Percentiles rank a stretch among this genome's conserved stretches.
phyloP scores from a whole-genome alignment of 306 rosid species.

The Begonia masoniana region DNA sequence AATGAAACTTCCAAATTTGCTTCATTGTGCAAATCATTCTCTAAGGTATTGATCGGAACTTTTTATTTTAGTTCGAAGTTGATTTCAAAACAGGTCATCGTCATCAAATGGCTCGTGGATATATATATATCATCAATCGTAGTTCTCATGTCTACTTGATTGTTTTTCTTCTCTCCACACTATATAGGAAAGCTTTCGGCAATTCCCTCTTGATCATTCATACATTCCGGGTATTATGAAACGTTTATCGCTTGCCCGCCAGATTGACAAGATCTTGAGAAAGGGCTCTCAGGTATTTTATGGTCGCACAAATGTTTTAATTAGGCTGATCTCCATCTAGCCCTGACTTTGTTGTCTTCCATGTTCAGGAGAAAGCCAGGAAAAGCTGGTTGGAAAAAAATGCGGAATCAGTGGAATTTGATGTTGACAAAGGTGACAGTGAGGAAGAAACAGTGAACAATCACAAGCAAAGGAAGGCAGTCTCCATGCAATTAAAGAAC shows the following conservation, averaged over 20 bases:
- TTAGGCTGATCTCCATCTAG: background rate
- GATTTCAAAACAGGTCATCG: background rate
- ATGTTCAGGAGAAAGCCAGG: constrained; percentile 51
- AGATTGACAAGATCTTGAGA: constrained; percentile 72
- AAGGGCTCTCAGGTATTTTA: constrained; percentile 70
- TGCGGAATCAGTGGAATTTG: constrained; percentile 61
- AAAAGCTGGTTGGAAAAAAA: constrained; percentile 80
- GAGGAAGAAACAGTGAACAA: constrained; percentile 72
- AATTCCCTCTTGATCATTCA: constrained; percentile 75
- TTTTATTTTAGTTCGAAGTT: background rate
- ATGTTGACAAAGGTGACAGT: constrained; percentile 49
- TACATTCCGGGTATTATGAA: constrained; percentile 83
- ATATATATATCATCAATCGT: background rate
- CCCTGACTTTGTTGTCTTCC: background rate
- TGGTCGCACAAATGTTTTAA: background rate
- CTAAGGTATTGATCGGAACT: constrained; percentile 35
- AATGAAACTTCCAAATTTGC: constrained; percentile 81
- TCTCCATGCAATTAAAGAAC: constrained; percentile 47
- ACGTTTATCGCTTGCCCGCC: constrained; percentile 75
- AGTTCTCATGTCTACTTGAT: background rate
- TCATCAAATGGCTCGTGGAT: background rate
- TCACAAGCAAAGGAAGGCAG: constrained; percentile 48
- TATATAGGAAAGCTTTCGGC: constrained; percentile 52
- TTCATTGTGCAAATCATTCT: constrained; percentile 80
- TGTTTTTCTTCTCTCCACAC: background rate